phyloP scores from a whole-genome alignment of 164 flowering plant genomes.

The Liquidambar formosana region DNA sequence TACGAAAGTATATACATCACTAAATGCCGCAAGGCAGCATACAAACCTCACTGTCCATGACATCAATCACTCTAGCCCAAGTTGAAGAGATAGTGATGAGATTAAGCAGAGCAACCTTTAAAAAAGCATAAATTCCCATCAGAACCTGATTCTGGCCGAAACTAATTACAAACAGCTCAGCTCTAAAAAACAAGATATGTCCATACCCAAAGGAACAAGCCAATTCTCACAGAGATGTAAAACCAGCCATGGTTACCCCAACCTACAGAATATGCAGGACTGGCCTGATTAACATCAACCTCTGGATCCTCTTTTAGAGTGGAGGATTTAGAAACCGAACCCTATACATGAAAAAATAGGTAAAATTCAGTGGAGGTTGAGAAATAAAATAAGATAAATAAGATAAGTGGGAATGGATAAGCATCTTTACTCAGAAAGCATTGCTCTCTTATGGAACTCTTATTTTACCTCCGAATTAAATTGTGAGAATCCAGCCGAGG shows the following conservation, averaged over 20 bases:
- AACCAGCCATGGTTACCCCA: slow-evolving; percentile 77
- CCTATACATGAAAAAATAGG: slow-evolving; percentile 30
- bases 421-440: background rate
- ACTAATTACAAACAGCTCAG: background rate
- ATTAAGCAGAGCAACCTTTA: slow-evolving; percentile 89
- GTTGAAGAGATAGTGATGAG: slow-evolving; percentile 96
- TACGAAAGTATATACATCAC: background rate
- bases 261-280: slow-evolving; percentile 31
- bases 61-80: slow-evolving; percentile 98
- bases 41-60: slow-evolving; percentile 91
- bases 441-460: background rate
- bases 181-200: background rate
- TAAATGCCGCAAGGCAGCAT: slow-evolving; percentile 11
- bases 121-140: slow-evolving; percentile 15
- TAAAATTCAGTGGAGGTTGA: background rate
- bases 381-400: background rate
- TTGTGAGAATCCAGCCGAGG: slow-evolving; percentile 49
- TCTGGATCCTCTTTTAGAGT: slow-evolving; percentile 36
- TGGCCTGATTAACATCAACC: slow-evolving; percentile 30
- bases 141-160: background rate
- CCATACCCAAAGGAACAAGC: slow-evolving; percentile 92
- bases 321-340: slow-evolving; percentile 24
- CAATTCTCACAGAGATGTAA: slow-evolving; percentile 76
- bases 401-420: background rate
- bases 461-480: slow-evolving; percentile 48